These are phyloP conservation scores for Tetradesmus lagerheimii DNA, from an alignment of 139 green algal species.

Conservation along the genomic window DNA sequence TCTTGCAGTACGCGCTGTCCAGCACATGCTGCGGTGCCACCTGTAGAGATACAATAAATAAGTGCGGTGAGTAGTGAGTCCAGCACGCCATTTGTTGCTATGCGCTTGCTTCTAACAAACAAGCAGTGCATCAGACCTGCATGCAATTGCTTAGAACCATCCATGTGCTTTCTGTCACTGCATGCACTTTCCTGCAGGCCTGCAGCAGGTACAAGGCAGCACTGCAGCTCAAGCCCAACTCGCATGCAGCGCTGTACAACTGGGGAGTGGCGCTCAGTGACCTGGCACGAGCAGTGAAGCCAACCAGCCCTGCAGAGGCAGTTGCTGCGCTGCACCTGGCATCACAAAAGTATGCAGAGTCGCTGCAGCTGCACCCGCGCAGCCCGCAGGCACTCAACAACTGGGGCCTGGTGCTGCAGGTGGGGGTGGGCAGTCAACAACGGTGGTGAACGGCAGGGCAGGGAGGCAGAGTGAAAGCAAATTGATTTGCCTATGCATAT, in stretches of 20 bases:
- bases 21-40: no score
- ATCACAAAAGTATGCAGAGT: slow-evolving; percentile 74
- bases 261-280: slow-evolving; percentile 83
- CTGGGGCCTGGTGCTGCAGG: slow-evolving; percentile 86
- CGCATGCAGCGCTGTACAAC: slow-evolving; percentile 80
- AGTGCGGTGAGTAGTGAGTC: no score
- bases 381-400: slow-evolving; percentile 90
- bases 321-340: slow-evolving; percentile 58
- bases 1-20: background rate
- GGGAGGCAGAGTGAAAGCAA: no score
- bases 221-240: slow-evolving; percentile 46
- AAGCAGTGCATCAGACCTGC: no score
- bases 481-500: no score
- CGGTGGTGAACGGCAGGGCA: no score
- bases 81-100: no score
- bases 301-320: slow-evolving; percentile 34
- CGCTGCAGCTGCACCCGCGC: slow-evolving; percentile 66
- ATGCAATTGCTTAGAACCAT: no score
- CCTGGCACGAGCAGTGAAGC: slow-evolving; percentile 64
- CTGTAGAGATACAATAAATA: no score
- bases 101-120: no score
- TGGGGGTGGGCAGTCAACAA: slow-evolving; percentile 36
- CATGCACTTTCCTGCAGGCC: slow-evolving; percentile 62
- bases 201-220: slow-evolving; percentile 70
- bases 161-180: no score